These are phyloP conservation scores for Coprinopsis marcescibilis DNA, from an alignment of 768 basidiomycete species.

Conservation along the genomic window DNA sequence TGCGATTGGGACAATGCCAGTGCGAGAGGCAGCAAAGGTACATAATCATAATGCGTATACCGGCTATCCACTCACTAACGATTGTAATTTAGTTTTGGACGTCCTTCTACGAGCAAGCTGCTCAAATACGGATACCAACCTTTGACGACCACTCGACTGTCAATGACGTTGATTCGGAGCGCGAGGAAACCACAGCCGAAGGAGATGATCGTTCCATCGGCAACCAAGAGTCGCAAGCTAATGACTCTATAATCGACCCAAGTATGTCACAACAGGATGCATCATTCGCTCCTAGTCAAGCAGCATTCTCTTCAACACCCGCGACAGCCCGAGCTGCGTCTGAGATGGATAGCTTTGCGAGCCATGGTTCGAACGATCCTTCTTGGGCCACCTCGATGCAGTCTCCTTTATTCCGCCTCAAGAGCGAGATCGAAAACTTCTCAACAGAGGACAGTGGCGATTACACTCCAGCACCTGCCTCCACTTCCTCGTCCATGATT, in stretches of 20 bases:
- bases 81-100: slow-evolving; percentile 98
- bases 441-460: slow-evolving; percentile 34
- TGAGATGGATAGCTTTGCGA: slow-evolving; percentile 32
- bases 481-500: slow-evolving; percentile 11
- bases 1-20: slow-evolving; percentile 80
- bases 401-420: slow-evolving; percentile 64
- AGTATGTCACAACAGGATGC: slow-evolving; percentile 53
- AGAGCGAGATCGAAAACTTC: slow-evolving; percentile 55
- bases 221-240: slow-evolving; percentile 16
- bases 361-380: slow-evolving; percentile 39
- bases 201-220: slow-evolving; percentile 21
- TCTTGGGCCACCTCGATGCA: slow-evolving; percentile 75
- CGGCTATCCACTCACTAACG: too few relatives aligned
- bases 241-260: slow-evolving; percentile 26
- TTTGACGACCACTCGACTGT: slow-evolving; percentile 62
- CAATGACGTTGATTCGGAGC: slow-evolving; percentile 41
- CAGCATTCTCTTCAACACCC: slow-evolving; percentile 78
- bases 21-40: slow-evolving; percentile 87
- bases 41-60: slow-evolving; percentile 22
- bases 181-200: slow-evolving; percentile 19
- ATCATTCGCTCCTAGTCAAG: slow-evolving; percentile 71
- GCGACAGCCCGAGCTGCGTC: slow-evolving; percentile 41
- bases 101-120: slow-evolving; percentile 92
- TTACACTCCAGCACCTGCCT: slow-evolving; percentile 12
- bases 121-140: slow-evolving; percentile 76